These are phyloP conservation scores for Fraxinus albicans DNA, from an alignment of 305 asterid species.

Conservation along the genomic window DNA sequence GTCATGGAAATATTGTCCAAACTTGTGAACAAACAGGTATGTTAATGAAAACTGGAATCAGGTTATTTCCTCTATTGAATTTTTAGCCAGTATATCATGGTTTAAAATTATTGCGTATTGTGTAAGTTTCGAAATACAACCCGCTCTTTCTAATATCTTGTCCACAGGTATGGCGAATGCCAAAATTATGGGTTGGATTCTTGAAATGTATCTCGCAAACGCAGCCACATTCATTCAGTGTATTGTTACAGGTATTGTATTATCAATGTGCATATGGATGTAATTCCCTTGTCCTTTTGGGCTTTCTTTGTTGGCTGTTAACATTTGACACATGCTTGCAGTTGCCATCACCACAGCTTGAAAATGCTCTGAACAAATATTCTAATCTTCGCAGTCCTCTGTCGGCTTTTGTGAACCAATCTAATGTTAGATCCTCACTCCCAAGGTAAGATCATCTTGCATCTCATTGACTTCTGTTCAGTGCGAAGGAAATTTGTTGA, in stretches of 20 bases:
- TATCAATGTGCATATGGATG: conserved; percentile 9
- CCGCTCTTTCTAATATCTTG: conserved; percentile 21
- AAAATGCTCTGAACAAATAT: conserved; percentile 80
- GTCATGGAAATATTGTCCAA: conserved; percentile 90
- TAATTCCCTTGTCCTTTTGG: conserved; percentile 9
- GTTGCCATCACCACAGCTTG: conserved; percentile 93
- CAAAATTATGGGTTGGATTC: conserved; percentile 91
- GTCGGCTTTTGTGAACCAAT: conserved; percentile 58
- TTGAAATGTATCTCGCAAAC: conserved; percentile 93
- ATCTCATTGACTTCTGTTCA: neutral
- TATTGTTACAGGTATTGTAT: conserved; percentile 69
- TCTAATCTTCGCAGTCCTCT: conserved; percentile 77
- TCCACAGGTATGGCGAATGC: conserved; percentile 89
- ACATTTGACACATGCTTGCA: conserved; percentile 40
- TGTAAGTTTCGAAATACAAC: neutral
- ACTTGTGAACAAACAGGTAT: conserved; percentile 89
- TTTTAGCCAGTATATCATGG: neutral
- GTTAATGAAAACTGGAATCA: conserved; percentile 11
- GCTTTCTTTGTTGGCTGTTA: conserved; percentile 13
- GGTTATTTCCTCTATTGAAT: conserved; percentile 5
- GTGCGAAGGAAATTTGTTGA: neutral
- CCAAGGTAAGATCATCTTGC: conserved; percentile 55
- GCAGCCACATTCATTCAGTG: conserved; percentile 89
- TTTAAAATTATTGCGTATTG: neutral
- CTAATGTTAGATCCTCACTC: conserved; percentile 50